Evolutionary conservation across 2,329 filamentous ascomycete genomes (phyloP), one percentile per base, ranked within the genome.

Genomic region (Allantophomopsis cytisporea): DNA sequence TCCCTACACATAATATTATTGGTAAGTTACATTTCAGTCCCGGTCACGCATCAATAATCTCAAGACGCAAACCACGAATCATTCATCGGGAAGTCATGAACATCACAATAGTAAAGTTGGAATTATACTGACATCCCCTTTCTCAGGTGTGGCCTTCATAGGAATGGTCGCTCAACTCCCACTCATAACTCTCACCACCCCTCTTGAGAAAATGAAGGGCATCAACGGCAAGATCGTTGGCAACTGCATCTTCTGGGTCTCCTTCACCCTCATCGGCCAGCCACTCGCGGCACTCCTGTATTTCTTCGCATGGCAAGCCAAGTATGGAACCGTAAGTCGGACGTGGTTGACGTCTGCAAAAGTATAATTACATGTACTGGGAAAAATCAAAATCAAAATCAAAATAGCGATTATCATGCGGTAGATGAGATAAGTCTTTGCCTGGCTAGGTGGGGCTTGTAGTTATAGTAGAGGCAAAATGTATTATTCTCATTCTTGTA

Each of bases 261-360:
- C 83, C 11, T 98, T 98, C 55, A 95, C 89, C 47, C 75, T 96
- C 2, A 82, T 98, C 11, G 91, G 91, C 3, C 91, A 98, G 65
- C 91, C 91, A 1, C 73, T 96, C 50, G 91, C 86, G 1, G 88
- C 86, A 1, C 64, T 98, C 43, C 69, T 94, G 57, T 98, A 98
- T 59, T 98, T 95, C 59, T 96, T 96, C 57, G 88, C 88, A 1
- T 98, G 91, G 89, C 89, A 96, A 62, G 86, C 86, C 40, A 96
- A 96, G 64, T 95, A 94, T 56, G 91, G 91, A 11, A 87, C 80
- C 51, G 80, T 88, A 16, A 84, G 73, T 47, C 66, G 62, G 48
- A 5, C 31, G 3, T 28, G 23, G 23, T 5, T 5, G 8, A 28
- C 23, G 7, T 28, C 23, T 28, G 7, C 11, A 3, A 28, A 28